phyloP scores from a whole-genome alignment of 2,329 filamentous ascomycete genomes.

The Fusarium multiceps region DNA sequence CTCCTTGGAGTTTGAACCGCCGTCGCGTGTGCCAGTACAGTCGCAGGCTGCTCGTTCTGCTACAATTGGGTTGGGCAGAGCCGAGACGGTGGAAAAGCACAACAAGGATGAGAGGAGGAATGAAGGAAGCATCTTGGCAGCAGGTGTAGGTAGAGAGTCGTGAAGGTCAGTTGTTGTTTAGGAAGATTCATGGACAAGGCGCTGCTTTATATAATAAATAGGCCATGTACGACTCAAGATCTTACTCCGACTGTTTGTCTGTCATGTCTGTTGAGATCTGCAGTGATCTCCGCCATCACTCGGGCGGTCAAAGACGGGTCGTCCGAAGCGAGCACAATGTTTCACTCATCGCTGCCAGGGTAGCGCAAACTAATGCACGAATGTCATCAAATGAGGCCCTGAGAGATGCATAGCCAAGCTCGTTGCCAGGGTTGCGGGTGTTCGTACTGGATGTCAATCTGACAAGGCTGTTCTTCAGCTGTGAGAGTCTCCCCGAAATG shows the following conservation, averaged over 20 bases:
- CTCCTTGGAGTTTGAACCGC: slow-evolving; percentile 12
- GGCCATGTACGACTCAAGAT: slow-evolving; percentile 1
- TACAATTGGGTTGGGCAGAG: slow-evolving; percentile 17
- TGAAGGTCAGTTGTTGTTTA: neutral
- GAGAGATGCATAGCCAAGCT: neutral
- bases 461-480: neutral
- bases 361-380: slow-evolving; percentile 8
- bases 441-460: neutral
- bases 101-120: slow-evolving; percentile 27
- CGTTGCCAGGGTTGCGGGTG: neutral
- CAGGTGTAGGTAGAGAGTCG: accelerated
- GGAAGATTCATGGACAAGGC: accelerated
- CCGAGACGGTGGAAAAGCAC: slow-evolving; percentile 30
- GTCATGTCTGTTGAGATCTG: slow-evolving; percentile 4
- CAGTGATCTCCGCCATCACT: slow-evolving; percentile 6
- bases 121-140: slow-evolving; percentile 28
- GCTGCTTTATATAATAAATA: slow-evolving; percentile 11
- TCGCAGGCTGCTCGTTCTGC: slow-evolving; percentile 29
- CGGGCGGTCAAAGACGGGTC: slow-evolving; percentile 6
- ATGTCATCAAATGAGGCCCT: neutral
- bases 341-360: slow-evolving; percentile 8
- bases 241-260: neutral
- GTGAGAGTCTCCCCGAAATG: neutral
- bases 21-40: slow-evolving; percentile 40
- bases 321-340: slow-evolving; percentile 16